Percentiles rank a stretch among this genome's conserved stretches.
These are phyloP conservation scores for Lenwebbia sp. DNA, from an alignment of 345 rosid species.

Conservation along the genomic window DNA sequence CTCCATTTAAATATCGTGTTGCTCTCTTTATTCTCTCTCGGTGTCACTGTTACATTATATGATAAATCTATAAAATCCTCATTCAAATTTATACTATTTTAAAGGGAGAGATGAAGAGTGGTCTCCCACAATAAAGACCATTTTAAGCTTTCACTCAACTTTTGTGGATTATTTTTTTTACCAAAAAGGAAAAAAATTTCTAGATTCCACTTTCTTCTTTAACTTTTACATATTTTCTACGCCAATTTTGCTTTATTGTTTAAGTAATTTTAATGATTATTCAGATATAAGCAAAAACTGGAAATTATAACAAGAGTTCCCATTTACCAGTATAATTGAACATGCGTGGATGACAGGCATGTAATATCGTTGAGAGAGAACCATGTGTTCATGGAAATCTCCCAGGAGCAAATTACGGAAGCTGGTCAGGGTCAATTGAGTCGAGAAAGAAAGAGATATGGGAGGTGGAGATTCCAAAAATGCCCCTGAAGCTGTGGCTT, in stretches of 20 bases:
- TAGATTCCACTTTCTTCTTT: background rate
- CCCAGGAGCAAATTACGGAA: background rate
- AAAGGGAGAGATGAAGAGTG: background rate
- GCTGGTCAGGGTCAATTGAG: background rate
- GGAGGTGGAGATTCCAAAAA: background rate
- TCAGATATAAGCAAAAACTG: too few relatives aligned
- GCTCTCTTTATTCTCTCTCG: too few relatives aligned
- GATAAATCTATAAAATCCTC: too few relatives aligned
- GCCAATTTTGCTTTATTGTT: background rate
- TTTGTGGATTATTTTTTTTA: background rate
- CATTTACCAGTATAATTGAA: background rate
- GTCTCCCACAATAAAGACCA: background rate
- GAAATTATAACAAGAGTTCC: background rate
- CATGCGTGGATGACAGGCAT: background rate
- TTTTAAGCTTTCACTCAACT: background rate
- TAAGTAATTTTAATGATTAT: too few relatives aligned
- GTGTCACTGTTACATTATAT: background rate
- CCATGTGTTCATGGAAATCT: background rate
- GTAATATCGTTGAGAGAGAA: background rate
- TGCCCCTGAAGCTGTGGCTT: background rate
- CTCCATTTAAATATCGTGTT: too few relatives aligned
- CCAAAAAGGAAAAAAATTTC: background rate
- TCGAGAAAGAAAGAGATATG: background rate
- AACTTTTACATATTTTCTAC: background rate
- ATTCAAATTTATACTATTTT: background rate